These are phyloP conservation scores for Nymphaea thermarum DNA, from an alignment of 164 flowering plant species.

Conservation along the genomic window DNA sequence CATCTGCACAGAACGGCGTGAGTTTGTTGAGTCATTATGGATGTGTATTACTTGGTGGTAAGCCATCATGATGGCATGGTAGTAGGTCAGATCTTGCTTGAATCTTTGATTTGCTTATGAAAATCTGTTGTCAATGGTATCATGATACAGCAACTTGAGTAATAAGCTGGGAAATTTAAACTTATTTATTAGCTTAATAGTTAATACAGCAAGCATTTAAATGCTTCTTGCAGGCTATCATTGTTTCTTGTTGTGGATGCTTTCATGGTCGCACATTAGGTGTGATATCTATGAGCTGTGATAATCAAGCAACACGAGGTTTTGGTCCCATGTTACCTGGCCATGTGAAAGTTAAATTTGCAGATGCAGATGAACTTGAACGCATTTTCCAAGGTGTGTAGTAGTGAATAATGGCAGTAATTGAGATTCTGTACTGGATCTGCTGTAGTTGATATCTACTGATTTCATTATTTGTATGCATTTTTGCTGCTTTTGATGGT, in stretches of 20 bases:
- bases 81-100: too few relatives aligned
- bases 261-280: conserved; percentile 96
- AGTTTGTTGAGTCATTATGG: background rate
- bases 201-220: too few relatives aligned
- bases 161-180: too few relatives aligned
- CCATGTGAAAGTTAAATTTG: conserved; percentile 87
- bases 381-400: conserved; percentile 59
- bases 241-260: conserved; percentile 97
- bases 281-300: conserved; percentile 98
- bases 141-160: background rate
- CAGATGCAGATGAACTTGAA: conserved; percentile 74
- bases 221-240: conserved; percentile 53
- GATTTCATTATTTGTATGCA: background rate
- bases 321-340: conserved; percentile 93
- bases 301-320: conserved; percentile 93
- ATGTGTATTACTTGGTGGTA: background rate
- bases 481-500: conserved; percentile 6
- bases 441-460: background rate
- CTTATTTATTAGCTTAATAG: too few relatives aligned
- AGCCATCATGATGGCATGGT: background rate
- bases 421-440: background rate
- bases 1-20: background rate
- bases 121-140: background rate
- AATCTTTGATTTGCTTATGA: background rate
- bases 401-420: background rate